Base-by-base conservation (phyloP, 1,284 basidiomycete species). In the Erythrobasidium hasegawianum region DNA sequence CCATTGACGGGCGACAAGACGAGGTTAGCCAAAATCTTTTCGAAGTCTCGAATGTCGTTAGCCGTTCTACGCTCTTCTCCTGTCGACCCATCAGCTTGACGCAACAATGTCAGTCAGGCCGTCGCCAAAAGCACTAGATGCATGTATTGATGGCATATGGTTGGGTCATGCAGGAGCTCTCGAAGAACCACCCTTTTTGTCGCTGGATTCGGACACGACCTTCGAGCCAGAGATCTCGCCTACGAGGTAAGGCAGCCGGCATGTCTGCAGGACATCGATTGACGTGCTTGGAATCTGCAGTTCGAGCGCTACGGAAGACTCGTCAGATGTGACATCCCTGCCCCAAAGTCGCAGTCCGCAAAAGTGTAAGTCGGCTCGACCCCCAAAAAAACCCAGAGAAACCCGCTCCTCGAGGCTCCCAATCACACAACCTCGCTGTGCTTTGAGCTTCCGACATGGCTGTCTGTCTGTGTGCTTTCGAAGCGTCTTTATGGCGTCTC, bases 351-450 rank as follows among this genome's bases (percentile, higher is more conserved):
- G 5, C 18, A 11, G 18, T 52, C 55, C 56, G 62, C 62, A 49
- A 65, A 65, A 65, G 62, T 65, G 62, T 65, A 53, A 65, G 62
- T 57, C 39, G 43, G n/a, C n/a, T n/a, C n/a, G n/a, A n/a, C n/a
- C n/a, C n/a, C n/a, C n/a, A n/a, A n/a, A n/a, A n/a, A n/a, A n/a
- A n/a, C 43, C 22, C 43, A 24, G n/a, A n/a, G 8, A n/a, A 47
- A 47, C n/a, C 43, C 43, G 22, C 43, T 24, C 43, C 16, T n/a
- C 43, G 43, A 33, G 33, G 33, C 43, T 47, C 16, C 43, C n/a
- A 47, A 47, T 47, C n/a, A 5, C 14, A 47, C 43, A 47, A 4
- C 5, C 14, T 18, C 43, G 33, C 33, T 33, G 33, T 33, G 33
- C 33, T 33, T 11, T 11, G 33, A 33, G 33, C 11, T 33, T 11